Evolutionary conservation across 768 basidiomycete genomes (phyloP).

Genomic region (Tremella yokohamensis): DNA sequence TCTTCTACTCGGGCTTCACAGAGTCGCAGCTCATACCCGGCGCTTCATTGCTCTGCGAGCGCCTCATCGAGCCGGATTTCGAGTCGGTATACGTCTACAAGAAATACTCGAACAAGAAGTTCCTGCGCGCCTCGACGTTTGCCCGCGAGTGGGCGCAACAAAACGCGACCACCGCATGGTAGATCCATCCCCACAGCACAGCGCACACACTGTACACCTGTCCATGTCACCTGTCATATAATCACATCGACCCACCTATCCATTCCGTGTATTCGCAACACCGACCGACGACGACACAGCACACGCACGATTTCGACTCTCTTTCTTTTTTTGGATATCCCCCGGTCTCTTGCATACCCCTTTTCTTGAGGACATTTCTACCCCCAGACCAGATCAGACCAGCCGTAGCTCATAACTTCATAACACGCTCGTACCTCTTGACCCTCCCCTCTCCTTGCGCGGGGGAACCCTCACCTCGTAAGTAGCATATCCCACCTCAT

Average conservation of each 20-base stretch:
- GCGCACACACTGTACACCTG: not conserved
- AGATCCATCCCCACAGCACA: not conserved
- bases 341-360: too few species aligned
- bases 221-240: constrained; percentile 4
- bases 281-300: too few species aligned
- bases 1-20: constrained; percentile 87
- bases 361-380: too few species aligned
- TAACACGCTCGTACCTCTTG: too few species aligned
- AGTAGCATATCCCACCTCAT: too few species aligned
- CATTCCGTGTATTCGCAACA: not conserved
- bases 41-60: constrained; percentile 74
- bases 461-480: too few species aligned
- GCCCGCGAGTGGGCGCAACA: constrained; percentile 54
- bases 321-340: too few species aligned
- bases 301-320: too few species aligned
- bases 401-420: too few species aligned
- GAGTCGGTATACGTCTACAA: constrained; percentile 81
- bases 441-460: too few species aligned
- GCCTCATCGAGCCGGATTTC: constrained; percentile 74
- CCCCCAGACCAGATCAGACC: too few species aligned
- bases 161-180: constrained; percentile 30
- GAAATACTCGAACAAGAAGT: constrained; percentile 97
- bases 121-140: constrained; percentile 69
- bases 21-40: constrained; percentile 82
- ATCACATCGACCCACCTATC: constrained; percentile 3